phyloP scores from a whole-genome alignment of 2,329 filamentous ascomycete genomes.

The Intubia oerlemansii region DNA sequence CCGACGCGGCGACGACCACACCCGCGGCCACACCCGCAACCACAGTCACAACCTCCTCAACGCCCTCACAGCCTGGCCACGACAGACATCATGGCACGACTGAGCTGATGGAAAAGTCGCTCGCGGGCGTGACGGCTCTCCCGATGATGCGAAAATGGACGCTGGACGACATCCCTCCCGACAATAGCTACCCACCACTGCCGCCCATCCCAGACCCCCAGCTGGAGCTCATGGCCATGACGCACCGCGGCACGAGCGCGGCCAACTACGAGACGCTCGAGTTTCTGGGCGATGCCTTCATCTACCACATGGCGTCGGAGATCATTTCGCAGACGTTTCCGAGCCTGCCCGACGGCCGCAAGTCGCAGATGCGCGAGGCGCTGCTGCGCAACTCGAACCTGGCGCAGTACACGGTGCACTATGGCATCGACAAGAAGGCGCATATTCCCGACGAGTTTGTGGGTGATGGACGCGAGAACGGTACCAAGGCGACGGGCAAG shows the following conservation, averaged over 20 bases:
- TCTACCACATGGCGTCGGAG: constrained; percentile 50
- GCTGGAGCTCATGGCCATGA: constrained; percentile 44
- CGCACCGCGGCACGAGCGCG: constrained; percentile 30
- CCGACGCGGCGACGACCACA: too few species aligned
- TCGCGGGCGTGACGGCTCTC: constrained; percentile 2
- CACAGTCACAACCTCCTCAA: not conserved
- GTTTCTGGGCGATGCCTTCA: constrained; percentile 68
- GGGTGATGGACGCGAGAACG: constrained; percentile 13
- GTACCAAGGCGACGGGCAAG: constrained; percentile 22
- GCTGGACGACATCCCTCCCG: constrained; percentile 22
- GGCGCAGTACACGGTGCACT: constrained; percentile 43
- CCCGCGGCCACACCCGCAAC: not conserved
- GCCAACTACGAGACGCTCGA: constrained; percentile 64
- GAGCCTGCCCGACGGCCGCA: constrained; percentile 41
- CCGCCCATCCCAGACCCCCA: constrained; percentile 36
- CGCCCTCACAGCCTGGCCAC: not conserved
- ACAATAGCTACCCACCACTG: constrained; percentile 26
- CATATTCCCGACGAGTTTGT: constrained; percentile 28
- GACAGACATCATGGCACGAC: too few species aligned
- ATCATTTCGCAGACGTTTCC: constrained; percentile 54
- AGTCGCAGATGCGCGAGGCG: constrained; percentile 55
- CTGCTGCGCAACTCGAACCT: constrained; percentile 68
- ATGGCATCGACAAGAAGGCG: constrained; percentile 46
- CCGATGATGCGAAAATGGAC: constrained; percentile 18
- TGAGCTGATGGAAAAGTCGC: not conserved